Evolutionary conservation across 768 basidiomycete genomes (phyloP).

Genomic region (Boletus barrowsii): DNA sequence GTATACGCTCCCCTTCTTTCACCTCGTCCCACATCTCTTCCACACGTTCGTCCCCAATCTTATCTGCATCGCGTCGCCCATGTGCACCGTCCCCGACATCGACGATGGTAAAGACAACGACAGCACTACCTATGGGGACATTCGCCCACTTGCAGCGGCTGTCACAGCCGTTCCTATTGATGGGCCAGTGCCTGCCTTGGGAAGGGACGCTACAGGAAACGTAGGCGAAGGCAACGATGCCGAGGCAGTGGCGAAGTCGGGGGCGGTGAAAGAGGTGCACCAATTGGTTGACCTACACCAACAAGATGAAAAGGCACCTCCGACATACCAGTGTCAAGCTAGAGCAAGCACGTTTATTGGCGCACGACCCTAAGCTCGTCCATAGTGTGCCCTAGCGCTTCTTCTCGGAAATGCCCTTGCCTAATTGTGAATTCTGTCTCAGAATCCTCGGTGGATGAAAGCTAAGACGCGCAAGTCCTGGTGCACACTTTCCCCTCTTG

Average conservation of each 20-base stretch:
- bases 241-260: constrained; percentile 19
- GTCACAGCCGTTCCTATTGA: constrained; percentile 5
- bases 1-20: constrained; percentile 12
- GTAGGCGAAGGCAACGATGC: constrained; percentile 15
- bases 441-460: too few species aligned
- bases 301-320: too few species aligned
- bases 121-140: constrained; percentile 13
- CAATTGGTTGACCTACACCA: too few species aligned
- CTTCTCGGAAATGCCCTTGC: too few species aligned
- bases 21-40: neutral
- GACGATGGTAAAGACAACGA: constrained; percentile 13
- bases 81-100: neutral
- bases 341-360: too few species aligned
- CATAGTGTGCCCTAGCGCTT: too few species aligned
- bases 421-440: too few species aligned
- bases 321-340: too few species aligned
- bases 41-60: neutral
- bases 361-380: too few species aligned
- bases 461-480: too few species aligned
- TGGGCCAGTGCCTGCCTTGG: neutral
- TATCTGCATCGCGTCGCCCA: neutral
- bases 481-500: too few species aligned
- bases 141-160: constrained; percentile 13
- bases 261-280: constrained; percentile 25
- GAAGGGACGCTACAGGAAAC: neutral